Evolutionary conservation across 2,329 filamentous ascomycete genomes (phyloP).

Genomic region (Aotearoamyces nothofagi): DNA sequence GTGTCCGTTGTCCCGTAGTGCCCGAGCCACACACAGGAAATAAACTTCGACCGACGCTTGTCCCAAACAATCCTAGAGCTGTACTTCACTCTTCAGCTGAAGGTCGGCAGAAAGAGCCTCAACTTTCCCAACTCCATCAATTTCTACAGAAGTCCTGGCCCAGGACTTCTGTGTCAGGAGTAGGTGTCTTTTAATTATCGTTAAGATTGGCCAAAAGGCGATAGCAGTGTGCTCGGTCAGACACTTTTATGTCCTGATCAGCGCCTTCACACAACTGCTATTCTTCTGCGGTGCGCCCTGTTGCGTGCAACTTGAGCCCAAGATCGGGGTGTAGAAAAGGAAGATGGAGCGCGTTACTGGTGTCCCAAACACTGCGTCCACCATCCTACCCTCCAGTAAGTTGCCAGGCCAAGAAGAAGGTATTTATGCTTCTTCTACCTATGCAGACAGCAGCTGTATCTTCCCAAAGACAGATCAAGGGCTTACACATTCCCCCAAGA

Average conservation of each 20-base stretch:
- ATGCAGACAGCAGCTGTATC: constrained; percentile 2
- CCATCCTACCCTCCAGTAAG: constrained; percentile 1
- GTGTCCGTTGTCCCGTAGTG: too few species aligned
- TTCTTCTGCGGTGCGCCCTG: neutral
- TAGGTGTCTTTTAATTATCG: neutral
- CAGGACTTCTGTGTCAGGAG: too few species aligned
- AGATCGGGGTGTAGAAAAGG: neutral
- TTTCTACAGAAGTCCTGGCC: too few species aligned
- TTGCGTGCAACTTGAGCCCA: neutral
- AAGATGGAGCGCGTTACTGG: neutral
- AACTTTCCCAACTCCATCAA: too few species aligned
- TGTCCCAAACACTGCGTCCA: neutral
- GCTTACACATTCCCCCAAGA: constrained; percentile 14
- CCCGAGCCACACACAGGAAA: too few species aligned
- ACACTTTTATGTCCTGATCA: neutral
- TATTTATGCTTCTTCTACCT: constrained; percentile 13
- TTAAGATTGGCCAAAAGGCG: neutral
- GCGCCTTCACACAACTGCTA: neutral
- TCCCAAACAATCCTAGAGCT: too few species aligned
- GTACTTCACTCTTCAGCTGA: too few species aligned
- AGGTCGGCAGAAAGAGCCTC: too few species aligned
- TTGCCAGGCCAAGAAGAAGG: constrained; percentile 9
- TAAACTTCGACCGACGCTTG: too few species aligned
- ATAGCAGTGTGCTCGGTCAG: neutral
- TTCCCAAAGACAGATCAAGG: constrained; percentile 10